These are phyloP conservation scores for Naganishia liquefaciens DNA, from an alignment of 1,284 basidiomycete species.

Conservation along the genomic window DNA sequence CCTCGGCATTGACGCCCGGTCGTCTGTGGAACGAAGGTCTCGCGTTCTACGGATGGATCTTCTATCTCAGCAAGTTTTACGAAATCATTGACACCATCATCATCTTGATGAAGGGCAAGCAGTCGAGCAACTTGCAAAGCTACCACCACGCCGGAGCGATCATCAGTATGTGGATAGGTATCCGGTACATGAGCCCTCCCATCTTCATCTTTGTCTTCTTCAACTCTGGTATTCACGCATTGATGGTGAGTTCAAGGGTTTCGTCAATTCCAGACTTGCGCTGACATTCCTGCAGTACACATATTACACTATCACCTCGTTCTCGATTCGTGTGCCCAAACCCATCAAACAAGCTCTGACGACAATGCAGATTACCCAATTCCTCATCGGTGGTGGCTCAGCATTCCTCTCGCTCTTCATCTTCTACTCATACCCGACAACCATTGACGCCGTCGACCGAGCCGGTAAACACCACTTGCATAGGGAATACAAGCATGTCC, in stretches of 20 bases:
- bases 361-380: conserved; percentile 34
- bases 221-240: conserved; percentile 32
- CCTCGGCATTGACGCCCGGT: conserved; percentile 19
- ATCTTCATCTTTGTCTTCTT: conserved; percentile 35
- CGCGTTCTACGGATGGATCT: conserved; percentile 35
- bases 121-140: conserved; percentile 33
- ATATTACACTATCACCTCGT: conserved; percentile 35
- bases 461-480: conserved; percentile 15
- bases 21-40: conserved; percentile 34
- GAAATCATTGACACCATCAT: conserved; percentile 34
- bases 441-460: neutral
- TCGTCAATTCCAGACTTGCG: neutral
- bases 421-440: conserved; percentile 31
- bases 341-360: conserved; percentile 33
- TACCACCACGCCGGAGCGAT: conserved; percentile 35
- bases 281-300: conserved; percentile 27
- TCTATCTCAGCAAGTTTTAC: conserved; percentile 34
- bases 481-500: conserved; percentile 17
- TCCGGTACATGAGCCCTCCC: conserved; percentile 34
- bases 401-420: conserved; percentile 33
- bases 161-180: conserved; percentile 33
- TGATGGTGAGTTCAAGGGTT: conserved; percentile 27
- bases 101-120: conserved; percentile 35
- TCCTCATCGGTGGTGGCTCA: conserved; percentile 32
- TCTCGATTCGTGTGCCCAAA: conserved; percentile 33